Evolutionary conservation across 2,329 filamentous ascomycete species (phyloP), one percentile per base, ranked within the genome.

Genomic region (Harringtonia aguacate): DNA sequence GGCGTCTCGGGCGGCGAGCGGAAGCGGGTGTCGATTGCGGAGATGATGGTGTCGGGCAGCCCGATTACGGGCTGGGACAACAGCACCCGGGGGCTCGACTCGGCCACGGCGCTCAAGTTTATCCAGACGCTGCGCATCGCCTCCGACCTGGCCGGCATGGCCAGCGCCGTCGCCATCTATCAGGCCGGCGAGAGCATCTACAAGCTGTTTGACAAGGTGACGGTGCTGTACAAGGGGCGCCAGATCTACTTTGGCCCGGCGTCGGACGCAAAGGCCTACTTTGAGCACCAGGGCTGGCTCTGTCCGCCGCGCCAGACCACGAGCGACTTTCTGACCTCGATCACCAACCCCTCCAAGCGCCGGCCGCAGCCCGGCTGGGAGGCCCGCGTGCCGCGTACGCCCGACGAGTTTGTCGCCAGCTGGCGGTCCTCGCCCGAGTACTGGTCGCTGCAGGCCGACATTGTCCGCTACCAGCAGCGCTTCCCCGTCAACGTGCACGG

Each of bases 1-100:
- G 83, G 83, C 60, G 81, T 86, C 9, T 82, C 77, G 24, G 83
- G 83, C 57, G 84, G 83, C 56, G 82, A 87, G 68, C 71, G 80
- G 43, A 80, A 80, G 65, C 74, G 79, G 56, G 79, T 79, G 24
- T 78, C 74, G 50, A 79, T 80, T 49, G 70, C 75, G 36, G 76
- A 80, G 58, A 75, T 75, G 12, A 66, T 72, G 9, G 63, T 79
- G n/a, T 76, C 73, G 13, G 69, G 68, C 29, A 71, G 74, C 2
- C 74, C 74, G 10, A 61, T 79, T n/a, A 75, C 79, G 56, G 78
- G 75, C 64, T 79, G 75, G 74, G 75, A 86, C 55, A 86, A 86
- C 65, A 80, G 74, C 33, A 86, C 82, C 20, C 71, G 82, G 62
- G 81, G 82, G 61, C 67, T 86, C 29, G 82, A 86, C 61, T 81